Percentiles rank a stretch among this genome's conserved stretches.
phyloP scores from a whole-genome alignment of 139 green algal genomes.

The Chlorella sp. region DNA sequence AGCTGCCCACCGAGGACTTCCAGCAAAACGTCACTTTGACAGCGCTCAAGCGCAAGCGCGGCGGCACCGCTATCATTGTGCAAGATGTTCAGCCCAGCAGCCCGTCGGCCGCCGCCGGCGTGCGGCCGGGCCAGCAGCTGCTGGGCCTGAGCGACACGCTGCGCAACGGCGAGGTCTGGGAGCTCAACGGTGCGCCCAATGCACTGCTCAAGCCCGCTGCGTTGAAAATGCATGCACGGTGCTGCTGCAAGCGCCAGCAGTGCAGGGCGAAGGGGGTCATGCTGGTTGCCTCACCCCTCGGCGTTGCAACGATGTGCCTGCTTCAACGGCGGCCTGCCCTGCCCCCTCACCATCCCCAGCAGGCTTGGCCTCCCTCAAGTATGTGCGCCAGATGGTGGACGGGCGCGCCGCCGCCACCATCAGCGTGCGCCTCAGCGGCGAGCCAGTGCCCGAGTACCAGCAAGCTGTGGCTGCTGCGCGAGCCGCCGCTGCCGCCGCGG shows the following conservation, averaged over 20 bases:
- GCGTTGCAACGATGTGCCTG: no score
- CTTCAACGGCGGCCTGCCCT: no score
- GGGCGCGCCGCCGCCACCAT: background rate
- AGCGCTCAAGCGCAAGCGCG: background rate
- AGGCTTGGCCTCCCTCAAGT: constrained; percentile 15
- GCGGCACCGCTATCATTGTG: constrained; percentile 5
- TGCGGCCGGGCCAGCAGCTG: constrained; percentile 27
- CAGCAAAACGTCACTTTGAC: background rate
- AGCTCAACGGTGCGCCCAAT: background rate
- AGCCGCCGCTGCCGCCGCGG: background rate
- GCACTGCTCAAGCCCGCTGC: no score
- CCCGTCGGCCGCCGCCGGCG: background rate
- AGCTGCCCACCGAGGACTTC: constrained; percentile 2
- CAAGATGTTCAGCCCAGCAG: background rate
- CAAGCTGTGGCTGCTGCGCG: background rate
- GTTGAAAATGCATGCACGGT: no score
- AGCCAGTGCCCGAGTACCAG: background rate
- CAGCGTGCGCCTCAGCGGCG: background rate
- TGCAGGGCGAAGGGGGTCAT: no score
- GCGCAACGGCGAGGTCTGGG: constrained; percentile 10
- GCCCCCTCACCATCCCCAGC: no score
- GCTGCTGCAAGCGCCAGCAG: no score
- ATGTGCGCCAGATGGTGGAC: background rate
- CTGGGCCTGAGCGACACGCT: constrained; percentile 18
- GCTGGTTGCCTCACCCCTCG: no score